Evolutionary conservation across 192 early-diverging fungal species (phyloP).

Genomic region (Coemansia nantahalensis): DNA sequence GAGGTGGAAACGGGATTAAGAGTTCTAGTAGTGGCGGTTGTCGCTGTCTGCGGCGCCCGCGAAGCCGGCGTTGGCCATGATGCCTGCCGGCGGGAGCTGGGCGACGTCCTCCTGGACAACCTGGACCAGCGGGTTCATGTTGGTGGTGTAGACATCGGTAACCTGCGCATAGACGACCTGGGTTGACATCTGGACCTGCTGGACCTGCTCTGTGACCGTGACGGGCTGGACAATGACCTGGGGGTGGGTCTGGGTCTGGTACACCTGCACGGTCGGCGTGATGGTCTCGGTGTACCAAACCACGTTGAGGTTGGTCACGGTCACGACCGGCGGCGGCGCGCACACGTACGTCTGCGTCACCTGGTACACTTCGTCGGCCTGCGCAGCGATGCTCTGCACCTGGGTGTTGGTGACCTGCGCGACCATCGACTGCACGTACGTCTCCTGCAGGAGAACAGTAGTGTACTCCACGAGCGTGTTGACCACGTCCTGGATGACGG

Average conservation of each 20-base stretch:
- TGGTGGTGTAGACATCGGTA: conserved; percentile 34
- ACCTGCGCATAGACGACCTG: conserved; percentile 45
- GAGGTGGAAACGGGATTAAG: too few species aligned
- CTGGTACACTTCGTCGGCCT: conserved; percentile 41
- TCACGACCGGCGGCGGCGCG: conserved; percentile 36
- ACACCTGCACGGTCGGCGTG: conserved; percentile 47
- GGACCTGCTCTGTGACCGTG: conserved; percentile 45
- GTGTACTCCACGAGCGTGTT: conserved; percentile 39
- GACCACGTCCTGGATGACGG: conserved; percentile 33
- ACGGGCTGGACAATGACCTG: conserved; percentile 50
- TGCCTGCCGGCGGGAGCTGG: conserved; percentile 15
- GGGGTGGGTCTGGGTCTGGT: conserved; percentile 39
- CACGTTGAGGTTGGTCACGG: conserved; percentile 42
- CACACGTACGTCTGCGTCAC: conserved; percentile 50
- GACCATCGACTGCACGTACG: conserved; percentile 22
- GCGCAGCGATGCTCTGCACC: conserved; percentile 34
- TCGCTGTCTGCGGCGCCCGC: neutral
- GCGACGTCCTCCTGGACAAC: conserved; percentile 49
- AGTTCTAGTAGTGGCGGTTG: neutral
- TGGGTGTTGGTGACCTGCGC: conserved; percentile 45
- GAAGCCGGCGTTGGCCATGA: conserved; percentile 7
- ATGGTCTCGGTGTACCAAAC: conserved; percentile 46
- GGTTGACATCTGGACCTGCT: conserved; percentile 37
- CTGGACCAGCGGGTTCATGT: conserved; percentile 45
- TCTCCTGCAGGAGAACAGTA: conserved; percentile 42